phyloP scores from a whole-genome alignment of 495 filamentous ascomycete genomes.

The Geoglossum glabrum region DNA sequence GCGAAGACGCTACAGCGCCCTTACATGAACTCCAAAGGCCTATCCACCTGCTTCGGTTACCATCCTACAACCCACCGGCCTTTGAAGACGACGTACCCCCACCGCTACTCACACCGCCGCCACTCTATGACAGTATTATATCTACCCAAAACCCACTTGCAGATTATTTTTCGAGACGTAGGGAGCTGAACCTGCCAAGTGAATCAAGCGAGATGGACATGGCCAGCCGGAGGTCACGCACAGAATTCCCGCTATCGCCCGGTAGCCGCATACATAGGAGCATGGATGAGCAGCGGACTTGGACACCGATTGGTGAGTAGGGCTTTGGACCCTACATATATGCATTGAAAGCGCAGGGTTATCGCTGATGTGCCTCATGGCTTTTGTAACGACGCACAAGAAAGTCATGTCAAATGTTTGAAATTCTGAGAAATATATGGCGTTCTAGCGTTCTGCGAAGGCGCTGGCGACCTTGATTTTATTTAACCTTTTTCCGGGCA shows the following conservation, averaged over 20 bases:
- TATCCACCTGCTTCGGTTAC: conserved; percentile 74
- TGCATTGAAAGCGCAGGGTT: background rate
- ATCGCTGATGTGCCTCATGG: too few relatives aligned
- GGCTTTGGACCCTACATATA: background rate
- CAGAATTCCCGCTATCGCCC: conserved; percentile 48
- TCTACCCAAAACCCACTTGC: conserved; percentile 62
- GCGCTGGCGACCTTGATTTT: too few relatives aligned
- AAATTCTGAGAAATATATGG: too few relatives aligned
- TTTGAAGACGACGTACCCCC: conserved; percentile 83
- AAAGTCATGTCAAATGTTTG: too few relatives aligned
- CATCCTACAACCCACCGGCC: conserved; percentile 75
- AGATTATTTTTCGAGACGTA: conserved; percentile 66
- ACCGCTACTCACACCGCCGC: conserved; percentile 65
- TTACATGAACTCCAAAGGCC: conserved; percentile 30
- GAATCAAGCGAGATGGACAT: conserved; percentile 31
- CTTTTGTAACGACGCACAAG: too few relatives aligned
- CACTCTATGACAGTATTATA: conserved; percentile 72
- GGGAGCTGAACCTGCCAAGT: background rate
- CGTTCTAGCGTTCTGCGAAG: too few relatives aligned
- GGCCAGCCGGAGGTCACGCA: conserved; percentile 22
- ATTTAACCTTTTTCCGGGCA: too few relatives aligned
- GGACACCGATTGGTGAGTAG: conserved; percentile 16
- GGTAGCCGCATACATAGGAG: conserved; percentile 48
- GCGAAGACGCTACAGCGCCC: conserved; percentile 5
- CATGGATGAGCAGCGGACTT: conserved; percentile 32